Percentiles rank a stretch among this genome's conserved stretches.
Conservation (phyloP, 441 rosid species). For the Euphorbia schlechtendalii region DNA sequence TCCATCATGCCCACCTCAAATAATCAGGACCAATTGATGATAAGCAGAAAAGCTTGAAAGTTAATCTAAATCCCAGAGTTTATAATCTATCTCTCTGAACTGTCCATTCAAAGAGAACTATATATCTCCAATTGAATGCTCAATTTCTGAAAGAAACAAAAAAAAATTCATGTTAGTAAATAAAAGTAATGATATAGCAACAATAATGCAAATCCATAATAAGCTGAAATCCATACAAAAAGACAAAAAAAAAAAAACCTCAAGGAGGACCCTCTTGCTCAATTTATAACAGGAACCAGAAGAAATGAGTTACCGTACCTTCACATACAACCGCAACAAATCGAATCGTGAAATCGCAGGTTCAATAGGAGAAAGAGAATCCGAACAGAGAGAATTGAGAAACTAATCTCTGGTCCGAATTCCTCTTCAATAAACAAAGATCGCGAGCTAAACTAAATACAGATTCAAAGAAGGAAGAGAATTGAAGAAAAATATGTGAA, state of each 20-base stretch:
- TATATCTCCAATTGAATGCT: neutral
- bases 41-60: neutral
- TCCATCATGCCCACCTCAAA: conserved; percentile 31
- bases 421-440: neutral
- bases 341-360: neutral
- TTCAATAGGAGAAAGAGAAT: conserved; percentile 3
- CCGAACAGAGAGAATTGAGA: conserved; percentile 9
- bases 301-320: neutral
- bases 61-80: neutral
- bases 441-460: neutral
- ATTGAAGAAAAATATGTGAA: neutral
- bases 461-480: neutral
- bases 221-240: neutral
- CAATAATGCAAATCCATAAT: neutral
- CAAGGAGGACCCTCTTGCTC: neutral
- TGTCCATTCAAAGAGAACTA: conserved; percentile 18
- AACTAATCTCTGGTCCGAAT: conserved; percentile 14
- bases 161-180: neutral
- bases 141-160: conserved; percentile 17
- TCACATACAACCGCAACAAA: neutral
- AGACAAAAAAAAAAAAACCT: neutral
- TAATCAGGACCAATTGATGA: neutral
- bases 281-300: neutral
- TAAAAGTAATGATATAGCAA: neutral
- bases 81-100: conserved; percentile 17